Evolutionary conservation across 176 grass and related monocot species (phyloP).

Genomic region (Rhynchospora breviuscula): DNA sequence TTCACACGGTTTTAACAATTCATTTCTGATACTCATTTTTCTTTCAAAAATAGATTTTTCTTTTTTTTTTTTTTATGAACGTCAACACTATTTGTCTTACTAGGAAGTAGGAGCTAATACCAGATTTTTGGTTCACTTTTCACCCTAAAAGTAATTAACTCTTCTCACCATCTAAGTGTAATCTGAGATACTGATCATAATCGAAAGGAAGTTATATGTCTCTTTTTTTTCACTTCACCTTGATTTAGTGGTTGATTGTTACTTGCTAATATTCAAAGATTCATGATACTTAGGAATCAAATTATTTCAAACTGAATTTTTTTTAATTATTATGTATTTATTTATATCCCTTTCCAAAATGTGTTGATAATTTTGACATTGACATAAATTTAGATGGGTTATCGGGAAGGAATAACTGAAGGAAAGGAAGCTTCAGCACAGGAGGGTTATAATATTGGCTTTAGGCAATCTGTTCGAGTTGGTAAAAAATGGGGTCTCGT

Average conservation of each 20-base stretch:
- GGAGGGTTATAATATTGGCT: conserved; percentile 85
- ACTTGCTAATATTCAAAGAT: not conserved
- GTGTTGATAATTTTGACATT: not conserved
- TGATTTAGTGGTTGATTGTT: not conserved
- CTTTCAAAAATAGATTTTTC: not conserved
- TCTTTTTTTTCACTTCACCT: not conserved
- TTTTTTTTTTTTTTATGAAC: not conserved
- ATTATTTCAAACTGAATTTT: too few species aligned
- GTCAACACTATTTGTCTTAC: not conserved
- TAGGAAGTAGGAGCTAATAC: not conserved
- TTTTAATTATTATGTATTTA: not conserved
- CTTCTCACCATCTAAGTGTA: not conserved
- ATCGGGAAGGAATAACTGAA: conserved; percentile 72
- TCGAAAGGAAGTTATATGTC: not conserved
- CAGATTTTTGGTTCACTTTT: not conserved
- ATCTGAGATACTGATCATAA: not conserved
- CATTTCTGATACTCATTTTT: not conserved
- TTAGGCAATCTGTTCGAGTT: conserved; percentile 54
- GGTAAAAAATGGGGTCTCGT: conserved; percentile 76
- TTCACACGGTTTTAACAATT: conserved; percentile 52
- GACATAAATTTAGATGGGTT: conserved; percentile 60
- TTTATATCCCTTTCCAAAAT: not conserved
- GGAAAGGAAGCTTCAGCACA: conserved; percentile 70
- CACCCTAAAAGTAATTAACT: not conserved
- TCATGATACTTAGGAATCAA: not conserved